Base-by-base conservation (phyloP, 352 stramenopile species). In the Pythium insidiosum region DNA sequence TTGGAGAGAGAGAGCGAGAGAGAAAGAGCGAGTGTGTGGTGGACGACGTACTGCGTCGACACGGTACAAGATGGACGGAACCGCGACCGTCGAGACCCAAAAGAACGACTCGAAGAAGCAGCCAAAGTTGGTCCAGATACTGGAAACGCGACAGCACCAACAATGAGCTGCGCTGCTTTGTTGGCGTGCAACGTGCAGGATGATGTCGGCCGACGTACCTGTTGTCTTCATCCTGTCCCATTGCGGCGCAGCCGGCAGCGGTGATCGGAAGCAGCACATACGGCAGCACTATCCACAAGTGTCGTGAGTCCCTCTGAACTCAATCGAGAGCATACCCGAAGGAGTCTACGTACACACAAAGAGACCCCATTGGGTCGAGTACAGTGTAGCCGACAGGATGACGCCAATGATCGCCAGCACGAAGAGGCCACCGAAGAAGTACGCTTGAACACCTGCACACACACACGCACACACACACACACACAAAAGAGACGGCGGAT, bases 81-180 rank as follows among this genome's bases (percentile, higher is more conserved):
- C 73, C 2, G 73, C 73, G 31, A 84, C 50, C n/a, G 70, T 61
- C 30, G 59, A 68, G 6, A 83, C 60, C 73, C 73, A 86, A 39
- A 86, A 78, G 39, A 84, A 74, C 20, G 70, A 66, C 33, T 86
- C 73, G 40, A 86, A 82, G 48, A 86, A 84, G 44, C 70, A 86
- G 2, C 73, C 73, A 43, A 86, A 84, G 50, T 73, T 78, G 21
- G 53, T 76, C 63, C 64, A 86, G 5, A 64, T 44, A 40, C 61
- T 73, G 34, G 12, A n/a, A n/a, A n/a, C n/a, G n/a, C n/a, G n/a
- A n/a, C n/a, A n/a, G n/a, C n/a, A n/a, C n/a, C n/a, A n/a, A n/a
- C n/a, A n/a, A n/a, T n/a, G n/a, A n/a, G n/a, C n/a, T n/a, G n/a
- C n/a, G n/a, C n/a, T n/a, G n/a, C n/a, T n/a, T n/a, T n/a, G n/a